Percentiles rank a stretch among this genome's conserved stretches.
These are phyloP conservation scores for Russula sp. DNA, from an alignment of 768 basidiomycete genomes.

Conservation along the genomic window DNA sequence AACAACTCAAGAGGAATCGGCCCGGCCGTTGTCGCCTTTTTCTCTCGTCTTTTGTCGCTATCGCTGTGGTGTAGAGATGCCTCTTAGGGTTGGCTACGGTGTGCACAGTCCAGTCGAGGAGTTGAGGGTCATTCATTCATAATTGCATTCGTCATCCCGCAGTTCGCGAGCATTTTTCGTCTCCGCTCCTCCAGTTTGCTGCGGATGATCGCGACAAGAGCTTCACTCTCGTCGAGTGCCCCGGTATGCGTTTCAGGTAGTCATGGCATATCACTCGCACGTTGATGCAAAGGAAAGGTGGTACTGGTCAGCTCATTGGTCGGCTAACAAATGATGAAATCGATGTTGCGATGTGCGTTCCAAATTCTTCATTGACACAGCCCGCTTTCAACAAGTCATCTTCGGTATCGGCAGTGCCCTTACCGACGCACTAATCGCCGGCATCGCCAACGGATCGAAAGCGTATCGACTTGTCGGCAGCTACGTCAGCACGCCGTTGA, in stretches of 20 bases:
- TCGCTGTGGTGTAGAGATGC: conserved; percentile 1
- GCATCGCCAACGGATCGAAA: conserved; percentile 82
- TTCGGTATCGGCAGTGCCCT: conserved; percentile 55
- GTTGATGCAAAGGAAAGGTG: conserved; percentile 40
- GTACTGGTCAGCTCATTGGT: conserved; percentile 77
- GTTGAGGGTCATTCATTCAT: too few species aligned
- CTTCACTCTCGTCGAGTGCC: conserved; percentile 84
- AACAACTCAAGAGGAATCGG: background rate
- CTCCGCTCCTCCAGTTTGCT: conserved; percentile 83
- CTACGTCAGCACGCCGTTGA: conserved; percentile 82
- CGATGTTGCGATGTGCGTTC: conserved; percentile 69
- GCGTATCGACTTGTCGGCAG: conserved; percentile 90
- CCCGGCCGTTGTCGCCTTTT: background rate
- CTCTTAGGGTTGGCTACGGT: conserved; percentile 27
- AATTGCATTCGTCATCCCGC: background rate
- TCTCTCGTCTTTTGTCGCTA: background rate
- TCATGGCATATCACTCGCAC: background rate
- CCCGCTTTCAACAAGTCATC: too few species aligned
- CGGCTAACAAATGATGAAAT: conserved; percentile 69
- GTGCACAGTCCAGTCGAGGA: background rate
- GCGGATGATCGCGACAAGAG: conserved; percentile 59
- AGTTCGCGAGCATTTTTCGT: conserved; percentile 89
- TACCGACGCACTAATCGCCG: conserved; percentile 86
- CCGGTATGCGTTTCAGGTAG: conserved; percentile 42
- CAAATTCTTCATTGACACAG: background rate